phyloP scores from a whole-genome alignment of 2,329 filamentous ascomycete genomes.

The Helotiales sp. region DNA sequence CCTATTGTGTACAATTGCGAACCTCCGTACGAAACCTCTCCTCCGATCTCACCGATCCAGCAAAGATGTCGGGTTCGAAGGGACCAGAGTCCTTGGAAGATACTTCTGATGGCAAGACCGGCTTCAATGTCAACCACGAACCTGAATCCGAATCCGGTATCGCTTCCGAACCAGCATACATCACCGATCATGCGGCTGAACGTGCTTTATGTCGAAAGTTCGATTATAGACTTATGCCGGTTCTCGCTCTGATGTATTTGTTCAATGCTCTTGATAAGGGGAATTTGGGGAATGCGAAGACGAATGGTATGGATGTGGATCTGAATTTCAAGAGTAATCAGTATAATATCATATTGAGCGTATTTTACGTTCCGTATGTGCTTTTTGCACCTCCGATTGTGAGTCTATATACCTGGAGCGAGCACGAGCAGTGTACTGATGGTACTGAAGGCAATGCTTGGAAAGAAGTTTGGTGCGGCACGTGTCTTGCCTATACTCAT shows the following conservation, averaged over 20 bases:
- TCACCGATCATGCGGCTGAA: slow-evolving; percentile 46
- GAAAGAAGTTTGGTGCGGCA: slow-evolving; percentile 66
- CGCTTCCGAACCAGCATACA: slow-evolving; percentile 18
- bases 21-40: neutral
- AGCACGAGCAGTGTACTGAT: slow-evolving; percentile 2
- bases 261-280: slow-evolving; percentile 50
- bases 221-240: slow-evolving; percentile 53
- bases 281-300: slow-evolving; percentile 38
- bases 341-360: slow-evolving; percentile 68
- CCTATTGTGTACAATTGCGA: neutral
- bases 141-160: slow-evolving; percentile 11
- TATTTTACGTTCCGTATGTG: slow-evolving; percentile 77
- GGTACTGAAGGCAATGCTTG: slow-evolving; percentile 52
- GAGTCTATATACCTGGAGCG: slow-evolving; percentile 2
- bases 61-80: slow-evolving; percentile 27
- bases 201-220: slow-evolving; percentile 53
- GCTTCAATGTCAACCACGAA: slow-evolving; percentile 4
- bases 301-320: slow-evolving; percentile 42
- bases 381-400: slow-evolving; percentile 64
- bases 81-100: slow-evolving; percentile 23
- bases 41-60: neutral
- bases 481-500: slow-evolving; percentile 67
- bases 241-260: slow-evolving; percentile 54
- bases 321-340: slow-evolving; percentile 60
- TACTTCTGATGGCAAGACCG: slow-evolving; percentile 9